These are phyloP conservation scores for Kwoniella dendrophila DNA, from an alignment of 768 basidiomycete species.

Conservation along the genomic window DNA sequence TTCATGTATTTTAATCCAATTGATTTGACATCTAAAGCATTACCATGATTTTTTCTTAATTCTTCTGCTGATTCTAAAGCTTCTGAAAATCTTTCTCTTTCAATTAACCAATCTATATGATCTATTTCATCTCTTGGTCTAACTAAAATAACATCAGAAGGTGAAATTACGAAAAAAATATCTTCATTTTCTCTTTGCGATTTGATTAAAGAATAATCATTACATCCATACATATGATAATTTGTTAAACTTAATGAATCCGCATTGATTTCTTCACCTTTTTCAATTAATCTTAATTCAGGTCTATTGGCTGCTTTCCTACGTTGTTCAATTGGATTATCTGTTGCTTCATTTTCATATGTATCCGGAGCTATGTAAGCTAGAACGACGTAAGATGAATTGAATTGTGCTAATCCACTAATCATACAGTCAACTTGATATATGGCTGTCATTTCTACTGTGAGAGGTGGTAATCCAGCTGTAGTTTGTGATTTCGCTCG, in stretches of 20 bases:
- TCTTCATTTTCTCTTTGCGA: constrained; percentile 57
- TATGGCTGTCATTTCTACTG: constrained; percentile 83
- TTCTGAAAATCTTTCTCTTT: constrained; percentile 81
- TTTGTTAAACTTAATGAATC: constrained; percentile 79
- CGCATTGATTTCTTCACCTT: constrained; percentile 82
- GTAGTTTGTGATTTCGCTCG: constrained; percentile 60
- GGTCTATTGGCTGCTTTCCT: constrained; percentile 87
- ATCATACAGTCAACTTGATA: constrained; percentile 96
- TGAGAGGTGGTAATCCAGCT: constrained; percentile 36
- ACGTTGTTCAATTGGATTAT: constrained; percentile 72
- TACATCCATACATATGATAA: constrained; percentile 84
- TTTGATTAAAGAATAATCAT: constrained; percentile 79
- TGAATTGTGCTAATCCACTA: constrained; percentile 80
- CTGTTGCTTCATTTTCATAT: constrained; percentile 69
- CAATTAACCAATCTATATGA: constrained; percentile 89
- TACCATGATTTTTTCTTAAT: constrained; percentile 61
- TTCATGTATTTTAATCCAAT: constrained; percentile 87
- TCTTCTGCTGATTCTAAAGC: constrained; percentile 79
- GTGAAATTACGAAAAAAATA: constrained; percentile 81
- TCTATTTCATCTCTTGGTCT: constrained; percentile 83
- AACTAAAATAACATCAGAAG: constrained; percentile 83
- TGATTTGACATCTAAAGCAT: constrained; percentile 54
- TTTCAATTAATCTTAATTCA: constrained; percentile 87
- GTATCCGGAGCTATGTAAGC: constrained; percentile 82
- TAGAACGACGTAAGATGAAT: constrained; percentile 70